These are phyloP conservation scores for Trichomonascus vanleenenianus DNA, from an alignment of 805 yeast genomes.

Conservation along the genomic window DNA sequence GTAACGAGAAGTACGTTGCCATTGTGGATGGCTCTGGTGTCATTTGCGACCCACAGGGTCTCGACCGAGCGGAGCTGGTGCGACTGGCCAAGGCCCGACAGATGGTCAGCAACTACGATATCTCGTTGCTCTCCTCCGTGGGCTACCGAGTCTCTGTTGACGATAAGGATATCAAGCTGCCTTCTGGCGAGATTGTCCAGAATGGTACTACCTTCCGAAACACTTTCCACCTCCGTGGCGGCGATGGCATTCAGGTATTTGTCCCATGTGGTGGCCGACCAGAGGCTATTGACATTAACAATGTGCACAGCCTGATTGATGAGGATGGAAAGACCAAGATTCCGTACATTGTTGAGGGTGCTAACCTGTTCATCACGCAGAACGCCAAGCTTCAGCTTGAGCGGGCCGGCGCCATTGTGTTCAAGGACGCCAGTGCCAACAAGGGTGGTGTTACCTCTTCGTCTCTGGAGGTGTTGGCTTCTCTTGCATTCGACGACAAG, in stretches of 20 bases:
- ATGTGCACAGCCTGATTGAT: conserved; percentile 65
- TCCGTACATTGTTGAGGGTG: conserved; percentile 95
- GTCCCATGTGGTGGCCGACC: conserved; percentile 99
- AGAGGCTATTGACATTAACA: conserved; percentile 83
- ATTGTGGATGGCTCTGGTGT: conserved; percentile 96
- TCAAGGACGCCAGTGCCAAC: conserved; percentile 95
- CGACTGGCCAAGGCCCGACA: conserved; percentile 71
- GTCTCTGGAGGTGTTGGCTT: conserved; percentile 89
- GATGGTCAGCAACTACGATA: conserved; percentile 66
- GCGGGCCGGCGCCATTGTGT: conserved; percentile 75
- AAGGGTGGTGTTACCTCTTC: conserved; percentile 99
- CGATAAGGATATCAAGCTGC: conserved; percentile 70
- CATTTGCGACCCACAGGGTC: conserved; percentile 82
- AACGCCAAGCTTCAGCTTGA: conserved; percentile 84
- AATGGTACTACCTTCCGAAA: conserved; percentile 90
- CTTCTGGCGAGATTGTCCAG: conserved; percentile 65
- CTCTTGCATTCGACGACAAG: conserved; percentile 81
- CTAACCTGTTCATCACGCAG: conserved; percentile 91
- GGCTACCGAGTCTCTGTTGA: conserved; percentile 85
- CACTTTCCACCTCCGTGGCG: conserved; percentile 70
- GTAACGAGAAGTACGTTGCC: conserved; percentile 80
- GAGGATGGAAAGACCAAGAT: conserved; percentile 69
- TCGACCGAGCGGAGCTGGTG: conserved; percentile 68
- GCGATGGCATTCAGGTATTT: conserved; percentile 66
- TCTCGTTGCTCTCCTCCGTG: conserved; percentile 51